Evolutionary conservation across 495 filamentous ascomycete species (phyloP), one percentile per base, ranked within the genome.

Genomic region (Xylaria venustula): DNA sequence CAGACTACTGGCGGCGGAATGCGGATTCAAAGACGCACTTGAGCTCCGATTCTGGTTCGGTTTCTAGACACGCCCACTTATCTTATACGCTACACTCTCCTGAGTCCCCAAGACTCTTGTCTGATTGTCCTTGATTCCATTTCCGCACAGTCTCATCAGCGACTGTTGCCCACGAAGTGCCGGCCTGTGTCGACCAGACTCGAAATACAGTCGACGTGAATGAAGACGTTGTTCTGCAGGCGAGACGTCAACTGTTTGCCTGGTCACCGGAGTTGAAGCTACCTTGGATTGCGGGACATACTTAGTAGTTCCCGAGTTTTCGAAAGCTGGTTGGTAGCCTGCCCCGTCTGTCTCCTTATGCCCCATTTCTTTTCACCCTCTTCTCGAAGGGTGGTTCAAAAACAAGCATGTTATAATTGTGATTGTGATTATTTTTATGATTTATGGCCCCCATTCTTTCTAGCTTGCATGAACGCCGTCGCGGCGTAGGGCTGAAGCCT

Each of bases 401-500:
- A 34, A 45, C 45, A 15, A 23, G 12, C 23, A 22, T 8, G 3
- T 47, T 7, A 3, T 20, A 3, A 22, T 22, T 12, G n/a, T n/a
- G n/a, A n/a, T n/a, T n/a, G n/a, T n/a, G n/a, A n/a, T n/a, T n/a
- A n/a, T n/a, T 22, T 44, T 37, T 30, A 7, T 40, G 2, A 25
- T 20, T 42, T 48, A n/a, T 45, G 30, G 58, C 49, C 58, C 58
- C 48, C 58, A 48, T 25, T 40, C 37, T 46, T 40, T 40, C 6
- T 11, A 34, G 30, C 28, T 7, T 54, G 50, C 58, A 53, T 54
- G 41, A 47, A 61, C 32, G 14, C n/a, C 28, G 49, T 48, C 17
- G 58, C 30, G 50, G 26, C 30, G 28, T 61, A 61, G 50, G 58
- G 58, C 58, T 61, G 58, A 61, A 32, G 42, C 34, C 34, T 25